Conservation (phyloP, 441 rosid species). For the Pelargonium australe region DNA sequence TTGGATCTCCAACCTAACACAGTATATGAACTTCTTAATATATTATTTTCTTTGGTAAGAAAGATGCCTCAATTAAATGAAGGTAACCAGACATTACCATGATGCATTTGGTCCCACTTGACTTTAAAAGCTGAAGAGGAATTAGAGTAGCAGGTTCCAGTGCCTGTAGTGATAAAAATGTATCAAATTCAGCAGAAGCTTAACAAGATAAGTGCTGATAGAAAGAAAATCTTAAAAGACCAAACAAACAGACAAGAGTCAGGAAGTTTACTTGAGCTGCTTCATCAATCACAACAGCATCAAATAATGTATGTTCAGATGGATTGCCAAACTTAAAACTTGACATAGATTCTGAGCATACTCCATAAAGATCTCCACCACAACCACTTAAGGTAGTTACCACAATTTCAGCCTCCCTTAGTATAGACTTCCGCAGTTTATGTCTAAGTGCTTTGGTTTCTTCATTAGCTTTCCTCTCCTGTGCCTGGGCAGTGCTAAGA, state of each 20-base stretch:
- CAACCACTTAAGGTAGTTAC: conserved; percentile 94
- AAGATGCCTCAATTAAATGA: conserved; percentile 3
- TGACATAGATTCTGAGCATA: conserved; percentile 80
- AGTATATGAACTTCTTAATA: conserved; percentile 22
- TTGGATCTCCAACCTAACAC: conserved; percentile 94
- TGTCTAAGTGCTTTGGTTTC: conserved; percentile 62
- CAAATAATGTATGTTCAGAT: conserved; percentile 79
- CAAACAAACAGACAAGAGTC: conserved; percentile 17
- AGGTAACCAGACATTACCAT: conserved; percentile 56
- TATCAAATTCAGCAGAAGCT: conserved; percentile 18
- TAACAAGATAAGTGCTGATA: conserved; percentile 14
- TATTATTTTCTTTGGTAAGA: conserved; percentile 6
- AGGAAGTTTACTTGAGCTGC: conserved; percentile 75
- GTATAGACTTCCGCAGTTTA: conserved; percentile 70
- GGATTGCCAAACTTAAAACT: conserved; percentile 63
- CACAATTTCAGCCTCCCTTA: conserved; percentile 94
- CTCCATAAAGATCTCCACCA: conserved; percentile 96
- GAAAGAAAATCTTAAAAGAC: conserved; percentile 16
- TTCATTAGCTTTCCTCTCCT: conserved; percentile 66
- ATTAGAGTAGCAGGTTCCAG: conserved; percentile 97
- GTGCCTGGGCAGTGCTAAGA: conserved; percentile 77
- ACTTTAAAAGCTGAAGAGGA: conserved; percentile 92
- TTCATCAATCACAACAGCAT: conserved; percentile 95
- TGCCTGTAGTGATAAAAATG: conserved; percentile 51
- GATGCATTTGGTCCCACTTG: conserved; percentile 76